Evolutionary conservation across 805 yeast genomes (phyloP), one percentile per base, ranked within the genome.

Genomic region (Candida manassasensis): DNA sequence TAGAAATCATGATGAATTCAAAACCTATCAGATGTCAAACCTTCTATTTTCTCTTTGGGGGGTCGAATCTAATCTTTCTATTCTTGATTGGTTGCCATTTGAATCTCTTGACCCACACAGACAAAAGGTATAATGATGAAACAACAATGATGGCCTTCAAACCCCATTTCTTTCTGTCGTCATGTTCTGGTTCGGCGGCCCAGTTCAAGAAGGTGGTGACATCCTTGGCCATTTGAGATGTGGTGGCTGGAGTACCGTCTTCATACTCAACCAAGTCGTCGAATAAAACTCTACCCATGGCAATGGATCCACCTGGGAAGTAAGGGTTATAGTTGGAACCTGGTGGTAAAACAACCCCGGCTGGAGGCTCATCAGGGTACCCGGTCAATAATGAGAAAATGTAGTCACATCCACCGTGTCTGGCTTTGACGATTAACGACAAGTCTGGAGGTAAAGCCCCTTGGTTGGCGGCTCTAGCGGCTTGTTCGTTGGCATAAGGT

Each of bases 231-330:
- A 90, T 89, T 75, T 93, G 98, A 39, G 97, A 82, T 45, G 97
- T 84, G 36, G 97, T 81, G 36, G 98, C 97, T 41, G 95, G 96
- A 41, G 98, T 93, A 59, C 98, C 98, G 63, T 93, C 98, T 65
- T 93, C 98, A 69, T 81, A 93, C 74, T 93, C 98, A 47, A 93
- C 98, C 58, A 93, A 75, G 48, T 86, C 98, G 61, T 93, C 98
- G 53, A 89, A 93, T 64, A 93, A 75, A 41, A 90, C 97, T 73
- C 98, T 85, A 61, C 86, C 97, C 98, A 93, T 93, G 52, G 96
- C 98, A 73, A 93, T 90, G 28, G 97, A 77, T 49, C 98, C 97
- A 71, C 97, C 97, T 63, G 98, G 97, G 96, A 93, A 93, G 77
- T 93, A 93, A 58, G 98, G 98, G 78, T 93, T 93, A 73, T 93